Conservation (phyloP, 371 early-diverging fungal genomes). For the Cokeromyces recurvatus region DNA sequence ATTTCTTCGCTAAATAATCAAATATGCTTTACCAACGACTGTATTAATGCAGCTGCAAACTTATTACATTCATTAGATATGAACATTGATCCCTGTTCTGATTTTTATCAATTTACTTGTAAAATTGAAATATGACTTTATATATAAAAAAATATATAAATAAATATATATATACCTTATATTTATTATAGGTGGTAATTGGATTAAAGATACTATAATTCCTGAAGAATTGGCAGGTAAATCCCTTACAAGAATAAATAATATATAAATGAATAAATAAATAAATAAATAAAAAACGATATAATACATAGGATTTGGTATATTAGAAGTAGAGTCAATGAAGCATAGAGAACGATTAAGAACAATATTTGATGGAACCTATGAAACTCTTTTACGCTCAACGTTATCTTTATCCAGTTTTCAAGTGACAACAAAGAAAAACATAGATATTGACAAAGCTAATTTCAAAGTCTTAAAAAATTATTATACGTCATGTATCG, state of each 20-base stretch:
- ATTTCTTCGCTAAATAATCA: too few species aligned
- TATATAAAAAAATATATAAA: too few species aligned
- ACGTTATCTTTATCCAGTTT: conserved; percentile 10
- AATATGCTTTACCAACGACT: conserved; percentile 35
- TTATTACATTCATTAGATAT: conserved; percentile 22
- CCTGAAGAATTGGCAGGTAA: conserved; percentile 45
- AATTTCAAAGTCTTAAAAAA: conserved; percentile 42
- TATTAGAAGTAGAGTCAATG: conserved; percentile 11
- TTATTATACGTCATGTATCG: conserved; percentile 49
- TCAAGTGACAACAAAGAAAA: conserved; percentile 3
- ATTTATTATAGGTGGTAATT: conserved; percentile 46
- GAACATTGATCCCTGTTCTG: conserved; percentile 38
- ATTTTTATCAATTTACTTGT: conserved; percentile 53
- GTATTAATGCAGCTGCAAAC: conserved; percentile 37
- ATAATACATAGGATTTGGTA: conserved; percentile 17
- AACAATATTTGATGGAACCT: conserved; percentile 11
- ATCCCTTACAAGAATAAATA: background rate
- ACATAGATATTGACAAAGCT: conserved; percentile 19
- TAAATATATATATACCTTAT: too few species aligned
- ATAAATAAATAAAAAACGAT: too few species aligned
- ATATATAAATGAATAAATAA: background rate
- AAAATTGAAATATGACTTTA: conserved; percentile 7
- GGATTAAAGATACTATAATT: conserved; percentile 33
- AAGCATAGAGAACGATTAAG: conserved; percentile 10
- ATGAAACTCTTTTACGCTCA: conserved; percentile 6